These are phyloP conservation scores for Amaranthus cruentus DNA, from an alignment of 148 eudicot genomes.

Conservation along the genomic window DNA sequence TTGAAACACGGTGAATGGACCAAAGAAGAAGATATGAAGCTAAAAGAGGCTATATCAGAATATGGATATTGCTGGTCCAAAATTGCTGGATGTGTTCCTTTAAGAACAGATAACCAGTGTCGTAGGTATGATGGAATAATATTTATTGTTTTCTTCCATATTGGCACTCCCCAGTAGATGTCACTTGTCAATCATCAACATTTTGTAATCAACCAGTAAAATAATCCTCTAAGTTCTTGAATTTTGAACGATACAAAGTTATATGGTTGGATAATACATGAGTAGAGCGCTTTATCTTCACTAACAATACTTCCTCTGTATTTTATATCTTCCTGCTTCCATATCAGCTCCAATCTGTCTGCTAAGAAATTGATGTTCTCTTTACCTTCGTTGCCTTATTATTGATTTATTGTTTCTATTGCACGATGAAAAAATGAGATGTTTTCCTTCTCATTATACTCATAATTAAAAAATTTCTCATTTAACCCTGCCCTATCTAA, in stretches of 20 bases:
- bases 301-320: no score
- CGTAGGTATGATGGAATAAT: constrained; percentile 38
- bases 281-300: no score
- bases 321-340: no score
- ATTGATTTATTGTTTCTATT: not conserved
- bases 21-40: constrained; percentile 64
- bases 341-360: no score
- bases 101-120: constrained; percentile 84
- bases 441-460: no score
- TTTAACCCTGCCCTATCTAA: no score
- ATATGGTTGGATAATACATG: no score
- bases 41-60: constrained; percentile 56
- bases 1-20: constrained; percentile 64
- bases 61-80: constrained; percentile 71
- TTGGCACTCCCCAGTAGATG: no score
- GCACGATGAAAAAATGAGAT: no score
- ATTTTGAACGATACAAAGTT: not conserved
- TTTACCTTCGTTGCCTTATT: not conserved
- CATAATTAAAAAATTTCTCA: no score
- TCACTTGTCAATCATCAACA: not conserved
- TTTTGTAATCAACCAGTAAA: not conserved
- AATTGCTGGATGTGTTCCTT: constrained; percentile 68
- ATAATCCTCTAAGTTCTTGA: not conserved
- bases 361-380: not conserved
- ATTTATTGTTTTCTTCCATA: not conserved